Base-by-base conservation (phyloP, 2,329 filamentous ascomycete genomes). In the Colletotrichum kahawae region DNA sequence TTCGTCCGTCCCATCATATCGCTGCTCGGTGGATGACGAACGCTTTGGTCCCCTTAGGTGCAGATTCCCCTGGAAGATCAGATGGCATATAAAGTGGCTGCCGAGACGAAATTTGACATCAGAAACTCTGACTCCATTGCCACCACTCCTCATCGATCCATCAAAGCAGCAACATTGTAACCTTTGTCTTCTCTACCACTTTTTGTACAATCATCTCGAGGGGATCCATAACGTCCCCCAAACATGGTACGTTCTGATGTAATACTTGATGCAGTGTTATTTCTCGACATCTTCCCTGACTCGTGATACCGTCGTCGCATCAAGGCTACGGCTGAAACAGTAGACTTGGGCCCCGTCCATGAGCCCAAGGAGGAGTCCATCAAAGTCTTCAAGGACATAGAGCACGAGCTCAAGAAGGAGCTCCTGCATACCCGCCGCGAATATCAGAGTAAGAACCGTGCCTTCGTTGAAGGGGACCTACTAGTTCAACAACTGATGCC, bases 271-370 rank as follows among this genome's bases (percentile, higher is more conserved):
- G n/a, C 10, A 13, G 10, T 24, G 16, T 8, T 31, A 48, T 13
- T 18, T 68, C 24, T n/a, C 48, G 43, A 21, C n/a, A 34, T 33
- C 18, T 21, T 62, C 33, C n/a, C 34, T 29, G 27, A 63, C 33
- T 16, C 4, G 13, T 59, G 7, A 18, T 57, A 64, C 29, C 29
- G 16, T 27, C n/a, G 16, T 8, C 43, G 29, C 29, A 31, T 34
- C 27, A 74, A 89, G 88, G 88, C 88, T 59, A 89, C 87, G 71
- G 84, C 85, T 64, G 88, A 90, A n/a, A 91, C 89, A 10, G 87
- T 88, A 65, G 82, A 89, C 27, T 82, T 91, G 48, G 86, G 88
- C 66, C 80, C 84, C 38, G 80, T 85, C 60, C 90, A 91, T 76
- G 80, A 82, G 56, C 87, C 88, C 68, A 89, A 86, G 79, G 85